Conservation (phyloP, 75 land plant species). For the Picea glauca region DNA sequence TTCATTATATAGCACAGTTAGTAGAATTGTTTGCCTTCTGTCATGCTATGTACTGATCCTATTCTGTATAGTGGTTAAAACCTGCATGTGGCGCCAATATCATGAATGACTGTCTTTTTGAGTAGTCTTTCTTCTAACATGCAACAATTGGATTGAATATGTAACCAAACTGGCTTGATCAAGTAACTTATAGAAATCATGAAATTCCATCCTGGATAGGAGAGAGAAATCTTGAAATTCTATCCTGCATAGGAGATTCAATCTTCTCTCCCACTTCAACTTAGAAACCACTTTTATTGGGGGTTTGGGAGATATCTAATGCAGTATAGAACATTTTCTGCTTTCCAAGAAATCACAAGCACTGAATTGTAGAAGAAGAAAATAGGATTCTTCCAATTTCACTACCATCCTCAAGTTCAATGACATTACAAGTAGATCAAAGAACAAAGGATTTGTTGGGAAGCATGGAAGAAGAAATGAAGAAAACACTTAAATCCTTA, state of each 20-base stretch:
- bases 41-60: too few relatives aligned
- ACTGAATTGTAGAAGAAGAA: background rate
- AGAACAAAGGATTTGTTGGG: background rate
- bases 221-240: background rate
- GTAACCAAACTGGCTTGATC: background rate
- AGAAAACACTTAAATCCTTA: background rate
- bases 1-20: too few relatives aligned
- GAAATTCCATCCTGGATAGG: background rate
- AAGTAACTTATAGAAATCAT: background rate
- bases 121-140: background rate
- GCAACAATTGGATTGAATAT: background rate
- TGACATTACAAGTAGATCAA: background rate
- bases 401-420: background rate
- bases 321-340: background rate
- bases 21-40: too few relatives aligned
- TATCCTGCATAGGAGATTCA: background rate
- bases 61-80: background rate
- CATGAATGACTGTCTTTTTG: background rate
- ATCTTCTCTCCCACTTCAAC: background rate
- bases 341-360: background rate
- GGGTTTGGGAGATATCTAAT: background rate
- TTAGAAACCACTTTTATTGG: background rate
- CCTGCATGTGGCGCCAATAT: background rate
- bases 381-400: background rate
- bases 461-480: background rate